Percentiles rank a stretch among this genome's conserved stretches.
phyloP scores from a whole-genome alignment of 495 filamentous ascomycete species.

The Barbatosphaeria neglecta region DNA sequence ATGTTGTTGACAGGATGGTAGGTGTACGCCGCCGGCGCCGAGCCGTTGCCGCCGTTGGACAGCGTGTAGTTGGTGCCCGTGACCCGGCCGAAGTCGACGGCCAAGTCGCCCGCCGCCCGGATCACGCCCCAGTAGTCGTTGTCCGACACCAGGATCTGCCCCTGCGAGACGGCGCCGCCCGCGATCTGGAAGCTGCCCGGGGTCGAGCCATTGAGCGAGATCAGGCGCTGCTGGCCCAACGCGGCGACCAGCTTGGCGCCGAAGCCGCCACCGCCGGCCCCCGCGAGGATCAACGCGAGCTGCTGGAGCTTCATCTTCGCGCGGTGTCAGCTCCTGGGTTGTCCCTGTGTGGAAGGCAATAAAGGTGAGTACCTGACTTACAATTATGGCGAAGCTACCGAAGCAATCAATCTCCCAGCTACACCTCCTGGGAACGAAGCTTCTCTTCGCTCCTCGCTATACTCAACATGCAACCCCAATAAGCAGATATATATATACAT shows the following conservation, averaged over 20 bases:
- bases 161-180: slow-evolving; percentile 27
- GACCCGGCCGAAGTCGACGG: slow-evolving; percentile 59
- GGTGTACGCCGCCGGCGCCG: slow-evolving; percentile 23
- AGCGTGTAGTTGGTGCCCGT: slow-evolving; percentile 50
- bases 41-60: slow-evolving; percentile 30
- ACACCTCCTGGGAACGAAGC: no score
- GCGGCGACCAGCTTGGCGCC: slow-evolving; percentile 29
- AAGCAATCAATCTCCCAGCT: no score
- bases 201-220: slow-evolving; percentile 31
- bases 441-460: no score
- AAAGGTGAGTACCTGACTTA: no score
- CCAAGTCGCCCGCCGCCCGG: slow-evolving; percentile 52
- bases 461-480: no score
- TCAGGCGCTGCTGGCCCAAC: slow-evolving; percentile 45
- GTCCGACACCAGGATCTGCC: slow-evolving; percentile 39
- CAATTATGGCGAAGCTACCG: no score
- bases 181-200: slow-evolving; percentile 31
- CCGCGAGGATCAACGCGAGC: not conserved
- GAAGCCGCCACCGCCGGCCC: slow-evolving; percentile 1
- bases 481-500: no score
- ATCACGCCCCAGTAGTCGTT: slow-evolving; percentile 58
- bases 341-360: no score
- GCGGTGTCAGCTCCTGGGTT: no score
- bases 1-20: slow-evolving; percentile 31
- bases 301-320: not conserved